These are phyloP conservation scores for Balakata baccata DNA, from an alignment of 345 rosid species.

Conservation along the genomic window DNA sequence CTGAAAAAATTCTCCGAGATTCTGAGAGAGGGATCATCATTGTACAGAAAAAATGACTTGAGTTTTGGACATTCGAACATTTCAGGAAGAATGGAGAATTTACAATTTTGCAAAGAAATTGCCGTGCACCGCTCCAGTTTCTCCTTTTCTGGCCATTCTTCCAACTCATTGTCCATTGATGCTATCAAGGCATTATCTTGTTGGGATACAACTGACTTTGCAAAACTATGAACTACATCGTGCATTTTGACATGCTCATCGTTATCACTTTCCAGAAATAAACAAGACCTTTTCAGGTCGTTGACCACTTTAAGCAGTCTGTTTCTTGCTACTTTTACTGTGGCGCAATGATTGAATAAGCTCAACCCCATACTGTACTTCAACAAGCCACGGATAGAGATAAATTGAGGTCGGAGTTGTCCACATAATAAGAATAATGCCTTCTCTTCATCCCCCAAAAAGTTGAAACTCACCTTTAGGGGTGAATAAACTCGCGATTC, in stretches of 20 bases:
- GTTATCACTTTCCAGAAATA: conserved; percentile 18
- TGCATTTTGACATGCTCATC: conserved; percentile 13
- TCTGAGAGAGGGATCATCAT: not conserved
- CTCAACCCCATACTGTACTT: not conserved
- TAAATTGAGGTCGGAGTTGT: not conserved
- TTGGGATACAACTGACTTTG: conserved; percentile 11
- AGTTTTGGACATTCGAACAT: conserved; percentile 18
- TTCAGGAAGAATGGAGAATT: conserved; percentile 16
- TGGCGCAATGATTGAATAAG: not conserved
- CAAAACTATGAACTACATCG: conserved; percentile 30
- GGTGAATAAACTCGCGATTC: not conserved
- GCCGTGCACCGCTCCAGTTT: not conserved
- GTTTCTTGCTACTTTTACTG: conserved; percentile 17
- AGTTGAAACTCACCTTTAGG: not conserved
- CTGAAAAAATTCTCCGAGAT: conserved; percentile 17
- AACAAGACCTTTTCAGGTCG: conserved; percentile 24
- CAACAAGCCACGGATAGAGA: not conserved
- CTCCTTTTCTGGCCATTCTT: not conserved
- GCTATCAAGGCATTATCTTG: not conserved
- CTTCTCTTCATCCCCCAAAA: not conserved
- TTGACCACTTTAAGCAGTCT: conserved; percentile 16
- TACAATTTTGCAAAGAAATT: not conserved
- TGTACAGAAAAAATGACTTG: not conserved
- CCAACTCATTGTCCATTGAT: conserved; percentile 1
- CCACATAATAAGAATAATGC: not conserved